Percentiles rank a stretch among this genome's conserved stretches.
Evolutionary conservation across 1,139 yeast species (phyloP).

Genomic region (Diutina ranongensis): DNA sequence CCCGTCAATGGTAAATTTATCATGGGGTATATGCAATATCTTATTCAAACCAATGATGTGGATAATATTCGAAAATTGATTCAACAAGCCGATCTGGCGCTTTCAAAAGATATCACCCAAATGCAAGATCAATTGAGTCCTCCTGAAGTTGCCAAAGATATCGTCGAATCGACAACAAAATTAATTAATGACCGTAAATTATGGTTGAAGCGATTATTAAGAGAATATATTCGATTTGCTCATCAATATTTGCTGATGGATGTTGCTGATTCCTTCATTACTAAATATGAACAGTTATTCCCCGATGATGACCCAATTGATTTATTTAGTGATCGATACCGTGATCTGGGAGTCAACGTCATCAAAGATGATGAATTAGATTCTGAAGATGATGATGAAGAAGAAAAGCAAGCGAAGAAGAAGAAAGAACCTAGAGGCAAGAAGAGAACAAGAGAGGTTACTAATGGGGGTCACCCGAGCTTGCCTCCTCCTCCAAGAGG

Average conservation of each 20-base stretch:
- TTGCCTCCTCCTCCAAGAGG: conserved; percentile 7
- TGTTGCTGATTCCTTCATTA: conserved; percentile 55
- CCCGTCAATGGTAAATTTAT: conserved; percentile 50
- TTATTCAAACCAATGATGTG: conserved; percentile 63
- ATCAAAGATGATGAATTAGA: conserved; percentile 19
- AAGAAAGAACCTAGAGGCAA: background rate
- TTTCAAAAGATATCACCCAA: conserved; percentile 24
- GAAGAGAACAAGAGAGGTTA: background rate
- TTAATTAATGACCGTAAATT: conserved; percentile 17
- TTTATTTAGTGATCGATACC: conserved; percentile 35
- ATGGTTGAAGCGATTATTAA: conserved; percentile 17
- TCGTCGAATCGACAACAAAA: conserved; percentile 12
- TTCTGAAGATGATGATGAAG: conserved; percentile 9
- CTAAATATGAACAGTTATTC: conserved; percentile 53
- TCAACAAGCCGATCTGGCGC: conserved; percentile 39
- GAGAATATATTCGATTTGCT: conserved; percentile 14
- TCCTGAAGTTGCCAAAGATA: conserved; percentile 15
- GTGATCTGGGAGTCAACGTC: conserved; percentile 29
- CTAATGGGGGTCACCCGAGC: background rate
- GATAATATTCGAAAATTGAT: conserved; percentile 75
- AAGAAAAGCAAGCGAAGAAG: conserved; percentile 1
- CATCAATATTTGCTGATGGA: conserved; percentile 50
- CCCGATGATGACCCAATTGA: conserved; percentile 43
- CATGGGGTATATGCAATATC: conserved; percentile 58
- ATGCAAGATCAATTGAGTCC: conserved; percentile 11